phyloP scores from a whole-genome alignment of 257 asterid species.

The Solanum virginianum region DNA sequence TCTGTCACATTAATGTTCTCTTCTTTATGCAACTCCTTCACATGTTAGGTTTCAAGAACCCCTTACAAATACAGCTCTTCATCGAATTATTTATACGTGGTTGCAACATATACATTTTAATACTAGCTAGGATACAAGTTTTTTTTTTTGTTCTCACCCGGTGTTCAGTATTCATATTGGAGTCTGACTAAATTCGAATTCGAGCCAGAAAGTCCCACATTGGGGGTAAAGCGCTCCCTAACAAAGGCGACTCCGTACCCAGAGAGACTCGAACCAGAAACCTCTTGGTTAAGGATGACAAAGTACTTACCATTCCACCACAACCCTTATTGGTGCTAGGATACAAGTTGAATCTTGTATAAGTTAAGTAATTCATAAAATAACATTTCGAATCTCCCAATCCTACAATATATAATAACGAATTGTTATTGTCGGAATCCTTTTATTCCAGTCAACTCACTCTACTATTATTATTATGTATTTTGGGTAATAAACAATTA shows the following conservation, averaged over 20 bases:
- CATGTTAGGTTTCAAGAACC: neutral
- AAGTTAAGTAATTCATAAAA: neutral
- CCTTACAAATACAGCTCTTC: neutral
- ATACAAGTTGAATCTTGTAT: neutral
- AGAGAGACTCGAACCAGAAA: no score
- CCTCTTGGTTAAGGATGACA: no score
- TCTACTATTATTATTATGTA: neutral
- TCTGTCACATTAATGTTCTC: neutral
- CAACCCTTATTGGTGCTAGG: neutral
- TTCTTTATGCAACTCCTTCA: neutral
- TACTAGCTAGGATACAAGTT: neutral
- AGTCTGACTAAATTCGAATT: no score
- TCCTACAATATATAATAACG: neutral
- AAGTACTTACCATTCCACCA: no score
- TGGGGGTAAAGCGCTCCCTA: no score
- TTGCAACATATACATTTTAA: neutral
- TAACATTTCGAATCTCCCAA: neutral
- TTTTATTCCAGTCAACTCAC: neutral
- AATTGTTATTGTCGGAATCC: neutral
- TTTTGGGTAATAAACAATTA: neutral
- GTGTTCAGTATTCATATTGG: no score
- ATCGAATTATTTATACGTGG: neutral
- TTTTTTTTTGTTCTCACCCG: no score
- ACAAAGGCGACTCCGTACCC: no score
- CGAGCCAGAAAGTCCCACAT: no score